Conservation (phyloP, 176 grass and related monocot species). For the Aechmea fasciata region DNA sequence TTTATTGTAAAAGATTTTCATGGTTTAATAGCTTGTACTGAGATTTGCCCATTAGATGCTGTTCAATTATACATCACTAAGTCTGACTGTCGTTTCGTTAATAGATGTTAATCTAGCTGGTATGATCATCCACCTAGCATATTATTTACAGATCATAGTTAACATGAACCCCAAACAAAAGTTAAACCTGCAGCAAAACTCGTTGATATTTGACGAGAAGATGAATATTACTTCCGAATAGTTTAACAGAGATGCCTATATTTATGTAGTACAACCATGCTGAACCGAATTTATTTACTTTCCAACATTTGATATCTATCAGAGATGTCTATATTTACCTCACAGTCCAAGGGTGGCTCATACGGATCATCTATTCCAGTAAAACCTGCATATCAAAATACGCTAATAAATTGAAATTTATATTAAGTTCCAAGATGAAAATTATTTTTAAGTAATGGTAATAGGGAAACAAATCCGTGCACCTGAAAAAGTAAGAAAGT, state of each 20-base stretch:
- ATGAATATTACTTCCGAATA: no score
- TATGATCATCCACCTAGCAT: no score
- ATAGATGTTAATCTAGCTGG: background rate
- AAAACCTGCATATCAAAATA: slow-evolving; percentile 51
- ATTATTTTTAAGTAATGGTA: background rate
- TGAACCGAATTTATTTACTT: no score
- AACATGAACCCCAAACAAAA: no score
- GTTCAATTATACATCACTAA: background rate
- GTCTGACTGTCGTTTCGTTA: background rate
- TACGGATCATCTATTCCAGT: slow-evolving; percentile 97
- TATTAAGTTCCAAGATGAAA: background rate
- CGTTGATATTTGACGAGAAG: no score
- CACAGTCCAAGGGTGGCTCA: slow-evolving; percentile 61
- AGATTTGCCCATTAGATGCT: background rate
- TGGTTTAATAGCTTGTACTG: background rate
- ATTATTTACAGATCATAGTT: no score
- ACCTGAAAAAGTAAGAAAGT: background rate
- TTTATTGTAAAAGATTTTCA: background rate
- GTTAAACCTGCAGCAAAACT: no score
- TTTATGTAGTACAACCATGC: no score
- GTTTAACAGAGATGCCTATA: no score
- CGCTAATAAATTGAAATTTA: no score
- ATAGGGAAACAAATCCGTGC: background rate
- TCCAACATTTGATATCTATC: no score
- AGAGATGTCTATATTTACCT: slow-evolving; percentile 35